These are phyloP conservation scores for Ministeria vibrans DNA, from an alignment of 78 protist species.

Conservation along the genomic window DNA sequence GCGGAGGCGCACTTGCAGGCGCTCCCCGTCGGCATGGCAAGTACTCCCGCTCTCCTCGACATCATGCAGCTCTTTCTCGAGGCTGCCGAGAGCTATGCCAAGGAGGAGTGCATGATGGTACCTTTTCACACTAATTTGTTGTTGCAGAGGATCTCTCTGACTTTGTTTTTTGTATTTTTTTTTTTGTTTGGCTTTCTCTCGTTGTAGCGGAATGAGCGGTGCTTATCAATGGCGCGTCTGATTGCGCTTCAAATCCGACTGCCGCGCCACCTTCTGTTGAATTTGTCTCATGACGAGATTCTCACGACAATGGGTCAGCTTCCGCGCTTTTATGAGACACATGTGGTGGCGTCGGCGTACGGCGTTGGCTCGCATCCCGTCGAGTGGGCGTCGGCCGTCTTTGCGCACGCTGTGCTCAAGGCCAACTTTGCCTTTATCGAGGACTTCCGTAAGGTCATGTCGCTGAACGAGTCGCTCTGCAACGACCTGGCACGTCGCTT, in stretches of 20 bases:
- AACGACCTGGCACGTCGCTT: no score
- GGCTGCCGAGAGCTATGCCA: slow-evolving; percentile 42
- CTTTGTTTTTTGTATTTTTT: no score
- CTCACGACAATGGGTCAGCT: background rate
- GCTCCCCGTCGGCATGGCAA: background rate
- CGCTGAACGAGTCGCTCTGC: background rate
- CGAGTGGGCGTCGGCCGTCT: slow-evolving; percentile 41
- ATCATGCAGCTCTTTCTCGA: slow-evolving; percentile 27
- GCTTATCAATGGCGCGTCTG: slow-evolving; percentile 42
- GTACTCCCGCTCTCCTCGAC: slow-evolving; percentile 13
- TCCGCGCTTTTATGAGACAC: slow-evolving; percentile 26
- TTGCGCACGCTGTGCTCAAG: slow-evolving; percentile 20
- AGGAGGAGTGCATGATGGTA: no score
- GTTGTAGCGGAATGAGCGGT: slow-evolving; percentile 25
- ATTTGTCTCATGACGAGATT: slow-evolving; percentile 25
- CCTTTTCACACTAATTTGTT: no score
- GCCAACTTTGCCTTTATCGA: slow-evolving; percentile 27
- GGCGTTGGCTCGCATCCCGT: slow-evolving; percentile 21
- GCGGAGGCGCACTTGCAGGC: slow-evolving; percentile 20
- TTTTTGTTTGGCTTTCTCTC: no score
- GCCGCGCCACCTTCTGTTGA: slow-evolving; percentile 18
- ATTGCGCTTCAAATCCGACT: slow-evolving; percentile 32
- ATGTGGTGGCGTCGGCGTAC: slow-evolving; percentile 47
- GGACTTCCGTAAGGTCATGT: background rate
- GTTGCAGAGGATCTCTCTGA: no score